phyloP scores from a whole-genome alignment of 306 rosid species.

The Senna siamea region DNA sequence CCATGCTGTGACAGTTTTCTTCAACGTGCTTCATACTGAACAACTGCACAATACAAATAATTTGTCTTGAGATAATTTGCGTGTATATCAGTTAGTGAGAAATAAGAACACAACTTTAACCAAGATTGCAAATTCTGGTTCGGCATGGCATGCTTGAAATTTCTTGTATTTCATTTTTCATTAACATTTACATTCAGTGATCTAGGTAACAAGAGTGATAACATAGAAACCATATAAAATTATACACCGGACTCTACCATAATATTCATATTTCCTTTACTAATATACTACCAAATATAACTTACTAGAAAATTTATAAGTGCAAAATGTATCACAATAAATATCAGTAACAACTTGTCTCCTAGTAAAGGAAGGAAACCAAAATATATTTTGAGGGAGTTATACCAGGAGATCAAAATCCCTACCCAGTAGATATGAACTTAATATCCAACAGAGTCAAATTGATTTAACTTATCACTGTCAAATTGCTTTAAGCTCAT shows the following conservation, averaged over 20 bases:
- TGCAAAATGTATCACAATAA: background rate
- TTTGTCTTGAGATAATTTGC: background rate
- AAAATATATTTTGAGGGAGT: background rate
- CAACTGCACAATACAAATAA: slow-evolving; percentile 42
- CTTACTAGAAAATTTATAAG: background rate
- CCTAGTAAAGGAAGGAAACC: background rate
- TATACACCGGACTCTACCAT: background rate
- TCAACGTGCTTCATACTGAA: slow-evolving; percentile 54
- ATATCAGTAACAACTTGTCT: background rate
- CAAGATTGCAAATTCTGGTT: slow-evolving; percentile 3
- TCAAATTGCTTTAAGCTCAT: background rate
- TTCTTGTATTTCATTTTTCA: background rate
- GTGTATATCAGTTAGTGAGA: background rate
- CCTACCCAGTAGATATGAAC: background rate
- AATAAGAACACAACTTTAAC: background rate
- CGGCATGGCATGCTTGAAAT: background rate
- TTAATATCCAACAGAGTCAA: background rate
- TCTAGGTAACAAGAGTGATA: background rate
- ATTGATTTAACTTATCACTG: background rate
- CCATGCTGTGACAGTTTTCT: slow-evolving; percentile 11
- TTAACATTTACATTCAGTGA: background rate
- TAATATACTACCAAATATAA: background rate
- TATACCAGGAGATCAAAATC: background rate
- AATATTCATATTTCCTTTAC: background rate
- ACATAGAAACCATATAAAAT: background rate